phyloP scores from a whole-genome alignment of 805 yeast species.

The Wickerhamomyces canadensis region DNA sequence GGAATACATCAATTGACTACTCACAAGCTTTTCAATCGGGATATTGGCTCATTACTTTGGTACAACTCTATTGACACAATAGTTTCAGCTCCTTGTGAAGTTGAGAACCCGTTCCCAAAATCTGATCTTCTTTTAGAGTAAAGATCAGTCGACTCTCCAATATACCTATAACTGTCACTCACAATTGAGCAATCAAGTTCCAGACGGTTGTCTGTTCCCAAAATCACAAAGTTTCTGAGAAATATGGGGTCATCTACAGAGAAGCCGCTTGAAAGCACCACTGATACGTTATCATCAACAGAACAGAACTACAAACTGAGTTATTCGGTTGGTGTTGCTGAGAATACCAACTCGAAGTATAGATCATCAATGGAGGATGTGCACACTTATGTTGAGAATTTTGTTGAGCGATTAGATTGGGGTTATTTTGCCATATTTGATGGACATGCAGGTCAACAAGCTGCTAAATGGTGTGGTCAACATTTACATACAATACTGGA shows the following conservation, averaged over 20 bases:
- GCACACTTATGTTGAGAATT: slow-evolving; percentile 87
- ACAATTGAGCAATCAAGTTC: slow-evolving; percentile 1
- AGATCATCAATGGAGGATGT: slow-evolving; percentile 95
- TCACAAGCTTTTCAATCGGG: no score
- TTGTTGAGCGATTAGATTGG: slow-evolving; percentile 86
- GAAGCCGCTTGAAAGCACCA: no score
- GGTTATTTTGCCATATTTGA: slow-evolving; percentile 95
- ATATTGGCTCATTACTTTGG: no score
- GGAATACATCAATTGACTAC: no score
- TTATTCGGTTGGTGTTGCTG: slow-evolving; percentile 87
- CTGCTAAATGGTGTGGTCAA: slow-evolving; percentile 94
- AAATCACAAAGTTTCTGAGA: slow-evolving; percentile 1
- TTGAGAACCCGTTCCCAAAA: not conserved
- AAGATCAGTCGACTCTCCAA: not conserved
- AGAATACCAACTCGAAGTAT: slow-evolving; percentile 74
- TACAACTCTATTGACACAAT: no score
- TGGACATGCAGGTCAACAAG: slow-evolving; percentile 93
- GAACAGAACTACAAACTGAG: slow-evolving; percentile 40
- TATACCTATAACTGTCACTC: not conserved
- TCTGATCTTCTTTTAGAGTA: not conserved
- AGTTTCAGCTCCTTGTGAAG: no score
- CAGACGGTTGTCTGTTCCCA: slow-evolving; percentile 4
- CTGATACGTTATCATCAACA: not conserved
- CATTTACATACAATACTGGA: slow-evolving; percentile 69
- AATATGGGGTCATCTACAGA: slow-evolving; percentile 2